Percentiles rank a stretch among this genome's conserved stretches.
phyloP scores from a whole-genome alignment of 164 flowering plant genomes.

The Piper betle region DNA sequence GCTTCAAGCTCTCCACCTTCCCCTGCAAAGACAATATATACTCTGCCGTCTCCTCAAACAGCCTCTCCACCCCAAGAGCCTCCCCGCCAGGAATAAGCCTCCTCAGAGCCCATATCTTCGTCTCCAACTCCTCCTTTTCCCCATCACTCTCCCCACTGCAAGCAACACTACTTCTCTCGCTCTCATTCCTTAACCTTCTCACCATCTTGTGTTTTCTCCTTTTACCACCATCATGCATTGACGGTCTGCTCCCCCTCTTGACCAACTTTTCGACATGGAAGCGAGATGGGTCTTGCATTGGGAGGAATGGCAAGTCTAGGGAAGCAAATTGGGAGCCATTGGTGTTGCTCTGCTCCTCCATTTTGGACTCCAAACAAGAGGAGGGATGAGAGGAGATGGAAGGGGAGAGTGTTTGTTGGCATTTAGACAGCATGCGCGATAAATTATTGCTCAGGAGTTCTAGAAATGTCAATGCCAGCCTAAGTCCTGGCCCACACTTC shows the following conservation, averaged over 20 bases:
- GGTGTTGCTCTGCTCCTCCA: not conserved
- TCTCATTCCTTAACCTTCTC: not conserved
- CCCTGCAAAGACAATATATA: slow-evolving; percentile 41
- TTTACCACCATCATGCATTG: not conserved
- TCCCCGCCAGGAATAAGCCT: slow-evolving; percentile 52
- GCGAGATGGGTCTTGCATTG: not conserved
- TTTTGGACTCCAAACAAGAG: not conserved
- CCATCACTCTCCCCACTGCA: slow-evolving; percentile 10
- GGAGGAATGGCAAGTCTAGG: not conserved
- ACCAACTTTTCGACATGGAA: not conserved
- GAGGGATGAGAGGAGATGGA: not conserved
- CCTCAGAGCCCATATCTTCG: slow-evolving; percentile 36
- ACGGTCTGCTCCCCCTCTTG: slow-evolving; percentile 2
- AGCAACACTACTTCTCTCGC: not conserved
- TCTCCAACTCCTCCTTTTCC: slow-evolving; percentile 34
- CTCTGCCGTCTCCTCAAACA: slow-evolving; percentile 47
- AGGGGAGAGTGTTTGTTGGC: not conserved
- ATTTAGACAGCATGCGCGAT: slow-evolving; percentile 7
- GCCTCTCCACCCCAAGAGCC: slow-evolving; percentile 26
- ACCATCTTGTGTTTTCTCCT: not conserved
- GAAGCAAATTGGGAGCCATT: not conserved
- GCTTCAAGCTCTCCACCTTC: slow-evolving; percentile 34
- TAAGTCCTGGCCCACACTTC: slow-evolving; percentile 18
- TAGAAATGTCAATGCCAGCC: slow-evolving; percentile 39
- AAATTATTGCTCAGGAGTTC: slow-evolving; percentile 24